Conservation (phyloP, 1,284 basidiomycete species). For the Cystobasidium slooffiae region DNA sequence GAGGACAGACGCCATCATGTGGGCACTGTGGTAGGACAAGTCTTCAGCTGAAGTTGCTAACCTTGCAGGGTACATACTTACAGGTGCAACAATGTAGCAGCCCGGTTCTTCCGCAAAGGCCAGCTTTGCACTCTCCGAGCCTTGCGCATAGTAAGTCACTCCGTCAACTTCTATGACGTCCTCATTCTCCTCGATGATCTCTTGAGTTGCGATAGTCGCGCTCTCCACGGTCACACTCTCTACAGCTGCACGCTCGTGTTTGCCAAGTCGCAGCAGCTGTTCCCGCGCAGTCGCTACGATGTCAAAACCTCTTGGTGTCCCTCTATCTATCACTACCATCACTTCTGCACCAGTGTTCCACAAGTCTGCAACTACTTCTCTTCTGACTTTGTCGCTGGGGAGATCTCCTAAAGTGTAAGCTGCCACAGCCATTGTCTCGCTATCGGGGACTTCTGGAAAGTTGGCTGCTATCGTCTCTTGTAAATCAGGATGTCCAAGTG, state of each 20-base stretch:
- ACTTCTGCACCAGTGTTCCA: slow-evolving; percentile 86
- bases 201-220: slow-evolving; percentile 22
- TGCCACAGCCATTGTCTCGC: slow-evolving; percentile 71
- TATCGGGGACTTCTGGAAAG: slow-evolving; percentile 45
- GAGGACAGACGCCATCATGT: slow-evolving; percentile 84
- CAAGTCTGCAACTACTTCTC: slow-evolving; percentile 75
- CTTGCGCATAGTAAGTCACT: slow-evolving; percentile 52
- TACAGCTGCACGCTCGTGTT: slow-evolving; percentile 44
- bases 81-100: slow-evolving; percentile 81
- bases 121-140: background rate
- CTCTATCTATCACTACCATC: slow-evolving; percentile 84
- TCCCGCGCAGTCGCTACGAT: slow-evolving; percentile 81
- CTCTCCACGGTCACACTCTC: slow-evolving; percentile 41
- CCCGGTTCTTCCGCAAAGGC: slow-evolving; percentile 56
- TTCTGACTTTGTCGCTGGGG: slow-evolving; percentile 67
- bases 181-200: slow-evolving; percentile 16
- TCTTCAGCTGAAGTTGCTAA: slow-evolving; percentile 4
- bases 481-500: slow-evolving; percentile 21
- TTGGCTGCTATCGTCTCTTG: background rate
- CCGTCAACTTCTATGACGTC: slow-evolving; percentile 29
- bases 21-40: slow-evolving; percentile 69
- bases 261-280: slow-evolving; percentile 71
- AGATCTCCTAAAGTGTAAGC: slow-evolving; percentile 82
- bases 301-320: slow-evolving; percentile 75
- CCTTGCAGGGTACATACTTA: slow-evolving; percentile 58